A percentile compares a stretch with the other conserved stretches of the same genome.
These are phyloP conservation scores for Prunus yedoensis DNA, from an alignment of 331 rosid species.

Conservation along the genomic window DNA sequence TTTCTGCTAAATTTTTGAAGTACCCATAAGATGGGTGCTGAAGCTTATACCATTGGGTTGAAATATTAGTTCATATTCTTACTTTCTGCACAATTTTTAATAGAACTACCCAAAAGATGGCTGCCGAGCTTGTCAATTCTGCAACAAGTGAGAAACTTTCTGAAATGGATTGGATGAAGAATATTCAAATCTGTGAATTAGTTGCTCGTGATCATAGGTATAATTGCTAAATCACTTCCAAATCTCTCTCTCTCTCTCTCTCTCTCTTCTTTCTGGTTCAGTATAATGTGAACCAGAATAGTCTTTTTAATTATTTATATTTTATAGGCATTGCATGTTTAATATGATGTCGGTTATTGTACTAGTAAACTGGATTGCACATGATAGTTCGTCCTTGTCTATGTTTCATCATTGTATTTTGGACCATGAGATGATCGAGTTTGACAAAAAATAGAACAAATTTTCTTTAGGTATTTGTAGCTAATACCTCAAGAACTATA, in stretches of 20 bases:
- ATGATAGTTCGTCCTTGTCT: background rate
- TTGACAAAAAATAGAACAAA: background rate
- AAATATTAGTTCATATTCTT: background rate
- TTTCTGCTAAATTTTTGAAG: slow-evolving; percentile 21
- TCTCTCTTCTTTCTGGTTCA: background rate
- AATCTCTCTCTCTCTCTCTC: background rate
- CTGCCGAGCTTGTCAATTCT: slow-evolving; percentile 76
- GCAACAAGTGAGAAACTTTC: slow-evolving; percentile 84
- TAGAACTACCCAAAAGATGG: slow-evolving; percentile 54
- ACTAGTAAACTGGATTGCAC: slow-evolving; percentile 1
- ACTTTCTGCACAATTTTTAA: slow-evolving; percentile 14
- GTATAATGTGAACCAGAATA: background rate
- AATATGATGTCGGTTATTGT: background rate
- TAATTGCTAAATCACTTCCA: slow-evolving; percentile 8
- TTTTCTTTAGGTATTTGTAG: background rate
- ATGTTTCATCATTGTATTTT: background rate
- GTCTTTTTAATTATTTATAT: background rate
- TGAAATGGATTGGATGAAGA: slow-evolving; percentile 86
- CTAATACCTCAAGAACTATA: background rate
- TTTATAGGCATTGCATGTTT: background rate
- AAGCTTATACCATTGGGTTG: slow-evolving; percentile 42
- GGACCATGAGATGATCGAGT: background rate
- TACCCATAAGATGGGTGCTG: slow-evolving; percentile 69
- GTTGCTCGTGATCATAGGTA: slow-evolving; percentile 88
- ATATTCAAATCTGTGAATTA: slow-evolving; percentile 87